Conservation (phyloP, 345 rosid genomes). For the Hypericum perforatum region DNA sequence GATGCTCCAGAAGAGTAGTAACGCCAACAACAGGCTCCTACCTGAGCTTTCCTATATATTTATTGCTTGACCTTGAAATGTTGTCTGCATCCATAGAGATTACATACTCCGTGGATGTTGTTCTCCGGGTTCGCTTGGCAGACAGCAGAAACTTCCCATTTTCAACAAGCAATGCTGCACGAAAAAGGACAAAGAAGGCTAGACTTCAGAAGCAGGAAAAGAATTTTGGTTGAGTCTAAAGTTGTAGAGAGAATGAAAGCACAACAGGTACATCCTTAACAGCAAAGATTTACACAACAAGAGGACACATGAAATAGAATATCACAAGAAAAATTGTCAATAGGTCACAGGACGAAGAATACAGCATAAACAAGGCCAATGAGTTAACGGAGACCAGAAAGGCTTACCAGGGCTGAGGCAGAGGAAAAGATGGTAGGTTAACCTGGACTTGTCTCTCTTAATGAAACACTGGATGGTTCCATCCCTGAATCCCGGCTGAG, state of each 20-base stretch:
- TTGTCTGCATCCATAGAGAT: constrained; percentile 64
- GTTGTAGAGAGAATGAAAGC: no score
- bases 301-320: background rate
- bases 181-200: no score
- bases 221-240: no score
- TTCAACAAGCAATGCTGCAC: constrained; percentile 46
- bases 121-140: constrained; percentile 53
- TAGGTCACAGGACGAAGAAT: background rate
- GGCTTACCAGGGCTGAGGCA: constrained; percentile 55
- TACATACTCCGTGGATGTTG: constrained; percentile 58
- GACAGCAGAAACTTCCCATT: constrained; percentile 69
- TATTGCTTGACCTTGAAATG: constrained; percentile 55
- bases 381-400: background rate
- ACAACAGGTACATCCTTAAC: no score
- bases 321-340: background rate
- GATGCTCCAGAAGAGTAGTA: no score
- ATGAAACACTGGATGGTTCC: constrained; percentile 53
- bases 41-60: constrained; percentile 65
- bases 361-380: background rate
- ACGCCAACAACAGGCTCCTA: constrained; percentile 9
- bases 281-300: no score
- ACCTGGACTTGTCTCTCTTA: constrained; percentile 55
- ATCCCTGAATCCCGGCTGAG: constrained; percentile 60
- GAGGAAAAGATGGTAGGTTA: constrained; percentile 53
- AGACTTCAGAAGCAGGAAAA: no score